Base-by-base conservation (phyloP, 371 early-diverging fungal genomes). In the Chytridiales sp. region DNA sequence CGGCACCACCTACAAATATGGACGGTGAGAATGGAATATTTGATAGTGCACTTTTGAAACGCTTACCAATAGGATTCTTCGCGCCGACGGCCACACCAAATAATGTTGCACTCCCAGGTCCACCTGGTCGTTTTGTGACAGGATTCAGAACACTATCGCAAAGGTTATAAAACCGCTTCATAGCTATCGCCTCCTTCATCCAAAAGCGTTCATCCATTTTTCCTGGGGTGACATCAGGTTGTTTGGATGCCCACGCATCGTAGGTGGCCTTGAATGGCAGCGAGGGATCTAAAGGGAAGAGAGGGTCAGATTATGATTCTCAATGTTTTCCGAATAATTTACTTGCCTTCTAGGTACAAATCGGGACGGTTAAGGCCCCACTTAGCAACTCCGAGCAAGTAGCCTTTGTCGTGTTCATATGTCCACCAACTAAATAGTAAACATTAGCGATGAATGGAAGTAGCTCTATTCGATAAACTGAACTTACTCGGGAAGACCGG, bases 301-400 rank as follows among this genome's bases (percentile, higher is more conserved):
- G 32, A 24, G 32, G 2, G n/a, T 47, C 26, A 35, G 52, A n/a
- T 21, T 21, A 48, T n/a, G n/a, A 36, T 29, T 26, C 11, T 32
- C 40, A 54, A 30, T 11, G 32, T 56, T 41, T 26, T 41, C 11
- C 47, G 52, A 46, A 57, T 5, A 11, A 54, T 11, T 32, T 1
- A 31, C 3, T 70, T 75, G 65, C 90, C 91, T 44, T 79, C 78
- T 17, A 87, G 74, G 56, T 89, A 78, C 32, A 87, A 61, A 64
- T 91, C 91, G 47, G 72, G 73, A 5, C 91, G 78, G 24, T 78
- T 78, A 32, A 87, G 69, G 24, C 93, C 93, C 67, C 87, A 89
- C 42, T 79, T 80, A 21, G 85, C 84, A 34, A 91, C 74, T 0
- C 84, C 90, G 29, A 76, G 73, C 58, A 91, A 59, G 31, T 91